Evolutionary conservation across 2,329 filamentous ascomycete species (phyloP).

Genomic region (Fonsecaea monophora): DNA sequence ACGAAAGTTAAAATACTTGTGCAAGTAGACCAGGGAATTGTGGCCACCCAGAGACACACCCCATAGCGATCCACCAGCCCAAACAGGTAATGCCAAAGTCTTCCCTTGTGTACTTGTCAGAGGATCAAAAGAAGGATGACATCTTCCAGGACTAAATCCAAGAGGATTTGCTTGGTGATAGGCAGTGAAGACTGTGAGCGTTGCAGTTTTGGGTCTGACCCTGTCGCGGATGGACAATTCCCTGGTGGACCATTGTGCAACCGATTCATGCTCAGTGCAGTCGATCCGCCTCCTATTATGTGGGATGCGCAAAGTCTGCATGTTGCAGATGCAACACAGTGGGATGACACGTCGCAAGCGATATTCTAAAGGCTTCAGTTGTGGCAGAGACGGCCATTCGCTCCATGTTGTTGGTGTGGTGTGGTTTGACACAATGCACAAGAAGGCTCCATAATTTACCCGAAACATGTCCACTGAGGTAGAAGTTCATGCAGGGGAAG

Average conservation of each 20-base stretch:
- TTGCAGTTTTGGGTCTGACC: background rate
- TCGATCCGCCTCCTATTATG: background rate
- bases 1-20: background rate
- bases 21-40: background rate
- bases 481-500: conserved; percentile 9
- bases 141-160: background rate
- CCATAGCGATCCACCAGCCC: background rate
- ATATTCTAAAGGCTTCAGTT: background rate
- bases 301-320: background rate
- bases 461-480: conserved; percentile 23
- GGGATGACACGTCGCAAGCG: conserved; percentile 20
- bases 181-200: background rate
- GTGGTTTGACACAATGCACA: conserved; percentile 15
- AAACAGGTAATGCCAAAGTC: background rate
- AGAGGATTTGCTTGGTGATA: background rate
- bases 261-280: background rate
- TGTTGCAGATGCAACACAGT: conserved; percentile 8
- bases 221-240: background rate
- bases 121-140: conserved; percentile 7
- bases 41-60: background rate
- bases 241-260: background rate
- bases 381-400: background rate
- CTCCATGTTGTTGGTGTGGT: conserved; percentile 5
- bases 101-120: background rate
- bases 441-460: conserved; percentile 7